These are phyloP conservation scores for Asterophora parasitica DNA, from an alignment of 768 basidiomycete genomes.

Conservation along the genomic window DNA sequence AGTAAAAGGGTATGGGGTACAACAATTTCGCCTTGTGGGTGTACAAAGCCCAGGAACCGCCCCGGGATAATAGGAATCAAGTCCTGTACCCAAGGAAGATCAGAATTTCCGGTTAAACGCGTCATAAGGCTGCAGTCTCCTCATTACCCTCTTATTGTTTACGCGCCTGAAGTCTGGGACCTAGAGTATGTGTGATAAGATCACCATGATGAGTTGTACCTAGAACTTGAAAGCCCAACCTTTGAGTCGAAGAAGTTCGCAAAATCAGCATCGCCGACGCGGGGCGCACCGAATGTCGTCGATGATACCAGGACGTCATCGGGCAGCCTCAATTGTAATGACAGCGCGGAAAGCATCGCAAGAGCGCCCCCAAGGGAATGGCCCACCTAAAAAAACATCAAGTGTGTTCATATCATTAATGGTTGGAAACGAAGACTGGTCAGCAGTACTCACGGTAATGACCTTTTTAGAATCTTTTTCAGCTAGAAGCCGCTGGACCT, in stretches of 20 bases:
- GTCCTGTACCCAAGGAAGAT: no score
- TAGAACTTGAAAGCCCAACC: constrained; percentile 19
- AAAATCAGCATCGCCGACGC: constrained; percentile 35
- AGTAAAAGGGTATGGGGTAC: not conserved
- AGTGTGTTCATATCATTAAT: no score
- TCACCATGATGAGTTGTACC: not conserved
- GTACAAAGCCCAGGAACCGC: constrained; percentile 37
- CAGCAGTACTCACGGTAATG: constrained; percentile 13
- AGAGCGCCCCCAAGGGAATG: no score
- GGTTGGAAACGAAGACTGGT: no score
- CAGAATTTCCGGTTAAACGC: no score
- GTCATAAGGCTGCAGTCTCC: no score
- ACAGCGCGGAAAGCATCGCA: constrained; percentile 36
- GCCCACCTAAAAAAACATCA: no score
- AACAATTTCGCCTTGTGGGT: constrained; percentile 33
- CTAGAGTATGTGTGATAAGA: not conserved
- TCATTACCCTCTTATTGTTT: no score
- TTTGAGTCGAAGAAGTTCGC: constrained; percentile 34
- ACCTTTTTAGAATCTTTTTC: constrained; percentile 15
- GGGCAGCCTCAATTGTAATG: constrained; percentile 32
- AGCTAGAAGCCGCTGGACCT: constrained; percentile 36
- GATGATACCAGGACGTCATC: constrained; percentile 25
- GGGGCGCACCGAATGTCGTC: no score
- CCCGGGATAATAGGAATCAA: constrained; percentile 43
- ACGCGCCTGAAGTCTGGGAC: constrained; percentile 22